phyloP scores from a whole-genome alignment of 169 alveolate species.

The Cytauxzoon felis region DNA sequence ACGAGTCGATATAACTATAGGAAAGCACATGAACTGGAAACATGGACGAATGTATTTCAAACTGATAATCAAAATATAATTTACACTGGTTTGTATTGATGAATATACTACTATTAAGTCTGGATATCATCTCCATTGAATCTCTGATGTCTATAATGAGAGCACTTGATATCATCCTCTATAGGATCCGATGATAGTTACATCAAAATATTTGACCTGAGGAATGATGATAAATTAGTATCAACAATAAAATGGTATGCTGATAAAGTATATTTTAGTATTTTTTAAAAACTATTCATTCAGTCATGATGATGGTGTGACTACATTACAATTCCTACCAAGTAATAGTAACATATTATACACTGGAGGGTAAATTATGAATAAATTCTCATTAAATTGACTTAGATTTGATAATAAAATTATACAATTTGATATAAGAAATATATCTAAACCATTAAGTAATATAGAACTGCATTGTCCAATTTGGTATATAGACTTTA shows the following conservation, averaged over 20 bases:
- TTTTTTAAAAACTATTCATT: not conserved
- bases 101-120: too few relatives aligned
- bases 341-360: conserved; percentile 4
- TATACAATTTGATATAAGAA: conserved; percentile 24
- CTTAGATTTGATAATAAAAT: conserved; percentile 36
- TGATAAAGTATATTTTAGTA: not conserved
- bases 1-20: not conserved
- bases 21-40: conserved; percentile 35
- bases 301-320: conserved; percentile 41
- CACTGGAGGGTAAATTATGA: conserved; percentile 34
- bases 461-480: not conserved
- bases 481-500: conserved; percentile 47
- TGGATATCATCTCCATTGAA: not conserved
- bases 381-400: too few relatives aligned
- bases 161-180: not conserved
- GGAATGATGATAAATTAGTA: conserved; percentile 1
- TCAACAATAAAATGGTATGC: not conserved
- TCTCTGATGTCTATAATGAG: not conserved
- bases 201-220: conserved; percentile 17
- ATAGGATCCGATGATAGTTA: conserved; percentile 44
- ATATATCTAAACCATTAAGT: conserved; percentile 11
- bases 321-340: conserved; percentile 29
- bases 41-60: conserved; percentile 49
- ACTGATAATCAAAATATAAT: conserved; percentile 36
- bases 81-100: conserved; percentile 25